A percentile compares a stretch with the other conserved stretches of the same genome.
Evolutionary conservation across 164 flowering plant species (phyloP).

Genomic region (Sedum album): DNA sequence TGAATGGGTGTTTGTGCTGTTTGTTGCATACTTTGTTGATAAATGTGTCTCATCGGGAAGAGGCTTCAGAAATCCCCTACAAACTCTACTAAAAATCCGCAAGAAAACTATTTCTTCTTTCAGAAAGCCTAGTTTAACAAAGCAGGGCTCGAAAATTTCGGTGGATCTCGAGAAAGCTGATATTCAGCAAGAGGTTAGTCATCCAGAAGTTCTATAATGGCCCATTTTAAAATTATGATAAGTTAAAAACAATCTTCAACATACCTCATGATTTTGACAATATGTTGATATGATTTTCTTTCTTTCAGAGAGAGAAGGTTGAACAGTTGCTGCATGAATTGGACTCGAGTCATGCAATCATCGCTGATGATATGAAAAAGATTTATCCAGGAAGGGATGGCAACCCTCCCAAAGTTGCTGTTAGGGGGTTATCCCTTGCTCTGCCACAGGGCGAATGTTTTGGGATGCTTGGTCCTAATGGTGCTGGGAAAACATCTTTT

Average conservation of each 20-base stretch:
- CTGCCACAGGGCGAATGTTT: slow-evolving; percentile 87
- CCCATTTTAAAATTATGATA: background rate
- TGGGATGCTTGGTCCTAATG: slow-evolving; percentile 98
- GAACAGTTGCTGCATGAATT: slow-evolving; percentile 60
- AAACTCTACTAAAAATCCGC: slow-evolving; percentile 35
- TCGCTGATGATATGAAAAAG: slow-evolving; percentile 68
- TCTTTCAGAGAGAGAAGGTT: slow-evolving; percentile 68
- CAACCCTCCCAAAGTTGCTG: slow-evolving; percentile 78
- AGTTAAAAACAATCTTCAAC: background rate
- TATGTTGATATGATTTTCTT: background rate
- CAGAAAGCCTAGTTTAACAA: slow-evolving; percentile 39
- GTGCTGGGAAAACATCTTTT: slow-evolving; percentile 95
- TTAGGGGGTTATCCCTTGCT: slow-evolving; percentile 82
- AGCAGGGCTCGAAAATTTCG: slow-evolving; percentile 55
- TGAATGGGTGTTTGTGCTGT: slow-evolving; percentile 46
- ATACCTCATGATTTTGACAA: background rate
- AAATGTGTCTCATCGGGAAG: slow-evolving; percentile 56
- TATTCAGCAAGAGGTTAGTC: slow-evolving; percentile 68
- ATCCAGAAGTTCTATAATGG: background rate
- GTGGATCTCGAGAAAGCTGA: slow-evolving; percentile 77
- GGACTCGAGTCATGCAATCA: slow-evolving; percentile 45
- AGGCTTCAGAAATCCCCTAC: slow-evolving; percentile 30
- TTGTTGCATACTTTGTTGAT: slow-evolving; percentile 62
- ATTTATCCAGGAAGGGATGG: slow-evolving; percentile 89
- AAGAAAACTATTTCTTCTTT: slow-evolving; percentile 42